Evolutionary conservation across 371 early-diverging fungal species (phyloP), one percentile per base, ranked within the genome.

Genomic region (Actinomortierella wolfii): DNA sequence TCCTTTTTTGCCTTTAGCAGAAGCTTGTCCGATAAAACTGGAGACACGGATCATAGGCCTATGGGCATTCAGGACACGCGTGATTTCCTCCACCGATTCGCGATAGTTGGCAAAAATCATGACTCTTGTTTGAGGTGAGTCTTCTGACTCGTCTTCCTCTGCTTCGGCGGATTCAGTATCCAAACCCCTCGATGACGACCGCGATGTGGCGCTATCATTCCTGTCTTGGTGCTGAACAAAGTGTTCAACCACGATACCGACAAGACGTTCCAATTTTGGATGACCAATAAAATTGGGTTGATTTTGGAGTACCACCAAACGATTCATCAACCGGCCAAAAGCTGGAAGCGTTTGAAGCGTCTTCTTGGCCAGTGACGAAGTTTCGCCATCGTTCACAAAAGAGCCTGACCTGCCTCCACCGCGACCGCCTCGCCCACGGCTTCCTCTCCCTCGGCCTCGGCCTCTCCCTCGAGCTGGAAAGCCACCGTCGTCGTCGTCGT

Each of bases 61-160:
- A 56, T 94, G 91, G 15, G 75, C 43, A 26, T 77, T 52, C 29
- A 97, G 67, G 0, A 83, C 81, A 0, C 79, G 68, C 14, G 82
- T 80, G 68, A 97, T 94, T 76, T 96, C 97, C 40, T 88, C 87
- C 1, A 97, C 97, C 1, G 93, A 89, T 34, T 88, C 92, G 17
- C 97, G 88, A 66, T 77, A 94, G 61, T 90, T 86, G 3, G 94
- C 90, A 79, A 97, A 97, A 4, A 97, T 78, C 79, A 97, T 97
- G 39, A 92, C 87, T 15, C 92, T 79, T 0, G 95, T 93, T 4
- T 83, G 62, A 8, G 21, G 28, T 9, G 18, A 21, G 2, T 52
- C 9, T 7, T 23, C 42, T 3, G 57, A 44, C 4, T 40, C 48
- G 29, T 49, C 59, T 0, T 49, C 61, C 2, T 51, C 39, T 14